Base-by-base conservation (phyloP, 129 eudicot species). In the Mikania micrantha region DNA sequence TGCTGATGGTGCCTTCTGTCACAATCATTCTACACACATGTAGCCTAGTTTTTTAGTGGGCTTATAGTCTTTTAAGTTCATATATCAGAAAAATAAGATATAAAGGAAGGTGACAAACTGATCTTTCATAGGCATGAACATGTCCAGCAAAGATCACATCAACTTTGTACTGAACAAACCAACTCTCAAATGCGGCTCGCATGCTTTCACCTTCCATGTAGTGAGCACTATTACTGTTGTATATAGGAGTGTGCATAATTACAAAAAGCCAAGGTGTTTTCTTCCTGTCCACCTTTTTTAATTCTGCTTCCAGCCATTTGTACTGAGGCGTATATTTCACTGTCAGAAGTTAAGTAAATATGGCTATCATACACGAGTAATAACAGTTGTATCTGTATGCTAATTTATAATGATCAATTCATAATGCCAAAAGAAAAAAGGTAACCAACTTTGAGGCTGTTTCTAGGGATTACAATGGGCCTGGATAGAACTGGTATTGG, bases 61-160 rank as follows among this genome's bases (percentile, higher is more conserved):
- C n/a, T n/a, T n/a, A n/a, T n/a, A n/a, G n/a, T n/a, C n/a, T n/a
- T n/a, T n/a, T 25, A 53, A 2, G 12, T 12, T 12, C 61, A 4
- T 24, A 19, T 61, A 61, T 17, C 25, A 36, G 32, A 38, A 40
- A 16, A 22, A 38, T 24, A 15, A 22, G n/a, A 44, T 40, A 71
- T 44, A 17, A 56, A 45, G 69, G 39, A 52, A 13, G 66, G 73
- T 32, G 59, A 69, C 98, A 5, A 42, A 90, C 97, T 74, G 95
- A 90, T 85, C 95, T 74, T 66, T 90, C 97, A 70, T 90, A 90
- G 8, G 97, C 95, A 74, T 90, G 97, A 58, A 90, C 97, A 66
- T 90, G 97, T 34, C 97, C 97, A 45, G 95, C 97, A 78, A 82
- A 90, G 62, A 90, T 39, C 4, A 90, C 45, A 72, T 90, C 97